Evolutionary conservation across 177 flowering plant species (phyloP).

Genomic region (Vitis hybrid): DNA sequence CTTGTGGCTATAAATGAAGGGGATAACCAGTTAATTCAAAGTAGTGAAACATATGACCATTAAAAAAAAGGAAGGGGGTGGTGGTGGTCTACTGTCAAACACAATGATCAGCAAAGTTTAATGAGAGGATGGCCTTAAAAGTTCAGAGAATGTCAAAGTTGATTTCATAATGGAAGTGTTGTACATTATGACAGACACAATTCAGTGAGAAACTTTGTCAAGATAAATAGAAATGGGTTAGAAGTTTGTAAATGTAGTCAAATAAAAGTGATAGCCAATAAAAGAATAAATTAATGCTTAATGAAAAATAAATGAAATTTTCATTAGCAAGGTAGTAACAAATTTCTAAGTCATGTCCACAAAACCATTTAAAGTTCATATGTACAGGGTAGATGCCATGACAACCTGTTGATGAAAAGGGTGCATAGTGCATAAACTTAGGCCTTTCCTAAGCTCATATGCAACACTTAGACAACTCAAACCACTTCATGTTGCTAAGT

Average conservation of each 20-base stretch:
- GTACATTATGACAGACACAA: background rate
- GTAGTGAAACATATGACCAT: background rate
- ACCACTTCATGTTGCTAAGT: no score
- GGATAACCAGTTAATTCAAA: background rate
- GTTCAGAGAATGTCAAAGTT: no score
- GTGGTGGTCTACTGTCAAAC: background rate
- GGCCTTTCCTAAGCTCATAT: no score
- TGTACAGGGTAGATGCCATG: background rate
- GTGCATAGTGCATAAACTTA: no score
- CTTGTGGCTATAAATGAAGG: slow-evolving; percentile 47
- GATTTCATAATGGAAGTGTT: background rate
- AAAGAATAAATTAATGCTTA: background rate
- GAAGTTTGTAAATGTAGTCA: background rate
- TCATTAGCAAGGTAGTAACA: no score
- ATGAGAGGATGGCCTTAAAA: background rate
- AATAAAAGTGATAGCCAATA: background rate
- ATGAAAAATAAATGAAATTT: background rate
- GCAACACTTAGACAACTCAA: no score
- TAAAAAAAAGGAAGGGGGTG: background rate
- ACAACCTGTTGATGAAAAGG: no score
- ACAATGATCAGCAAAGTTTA: background rate
- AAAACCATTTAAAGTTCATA: background rate
- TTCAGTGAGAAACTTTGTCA: background rate
- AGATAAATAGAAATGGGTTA: background rate
- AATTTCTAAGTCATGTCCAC: background rate